These are phyloP conservation scores for Puccinia horiana DNA, from an alignment of 1,284 basidiomycete species.

Conservation along the genomic window DNA sequence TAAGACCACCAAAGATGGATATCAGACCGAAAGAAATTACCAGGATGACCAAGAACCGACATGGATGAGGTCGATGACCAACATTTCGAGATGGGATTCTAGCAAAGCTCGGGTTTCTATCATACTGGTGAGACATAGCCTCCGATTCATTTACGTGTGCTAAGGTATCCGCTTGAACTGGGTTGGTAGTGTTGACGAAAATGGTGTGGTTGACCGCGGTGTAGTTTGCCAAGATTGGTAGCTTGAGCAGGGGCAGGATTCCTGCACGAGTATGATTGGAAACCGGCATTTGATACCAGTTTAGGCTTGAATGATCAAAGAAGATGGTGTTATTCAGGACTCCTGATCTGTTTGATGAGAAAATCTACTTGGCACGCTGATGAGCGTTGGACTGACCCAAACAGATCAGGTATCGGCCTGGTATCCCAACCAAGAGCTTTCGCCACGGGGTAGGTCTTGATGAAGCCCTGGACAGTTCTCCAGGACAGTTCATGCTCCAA, in stretches of 20 bases:
- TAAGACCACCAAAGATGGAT: background rate
- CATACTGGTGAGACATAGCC: background rate
- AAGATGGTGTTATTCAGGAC: background rate
- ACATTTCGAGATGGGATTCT: background rate
- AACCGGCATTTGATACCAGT: constrained; percentile 3
- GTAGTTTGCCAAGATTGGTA: background rate
- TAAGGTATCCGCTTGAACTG: background rate
- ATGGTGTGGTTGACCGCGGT: background rate
- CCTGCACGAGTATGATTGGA: background rate
- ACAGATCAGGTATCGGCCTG: constrained; percentile 58
- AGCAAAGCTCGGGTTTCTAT: background rate
- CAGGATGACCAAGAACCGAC: background rate
- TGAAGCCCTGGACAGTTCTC: constrained; percentile 69
- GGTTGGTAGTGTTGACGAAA: background rate
- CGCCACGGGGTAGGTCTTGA: constrained; percentile 68
- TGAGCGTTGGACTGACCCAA: constrained; percentile 28
- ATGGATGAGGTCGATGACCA: background rate
- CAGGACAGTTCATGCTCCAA: constrained; percentile 79
- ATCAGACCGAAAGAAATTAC: background rate
- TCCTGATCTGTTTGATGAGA: background rate
- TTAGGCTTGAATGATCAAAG: background rate
- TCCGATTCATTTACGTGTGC: background rate
- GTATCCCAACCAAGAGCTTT: constrained; percentile 69
- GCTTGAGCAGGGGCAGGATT: constrained; percentile 1
- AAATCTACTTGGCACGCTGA: background rate